Percentiles rank a stretch among this genome's conserved stretches.
Conservation (phyloP, 2,329 filamentous ascomycete species). For the Clonostachys byssicola region DNA sequence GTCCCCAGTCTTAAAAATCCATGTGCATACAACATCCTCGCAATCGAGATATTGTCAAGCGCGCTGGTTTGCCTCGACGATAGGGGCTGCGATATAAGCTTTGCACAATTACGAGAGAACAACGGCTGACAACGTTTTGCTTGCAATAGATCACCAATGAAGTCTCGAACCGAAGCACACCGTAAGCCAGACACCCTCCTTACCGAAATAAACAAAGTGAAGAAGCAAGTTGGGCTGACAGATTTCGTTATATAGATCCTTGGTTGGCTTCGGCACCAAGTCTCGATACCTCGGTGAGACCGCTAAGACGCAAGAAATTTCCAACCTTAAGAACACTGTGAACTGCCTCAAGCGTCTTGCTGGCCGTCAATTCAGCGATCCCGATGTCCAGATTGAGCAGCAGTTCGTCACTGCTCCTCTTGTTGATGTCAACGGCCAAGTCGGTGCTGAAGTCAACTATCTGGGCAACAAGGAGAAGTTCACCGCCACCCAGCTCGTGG, state of each 20-base stretch:
- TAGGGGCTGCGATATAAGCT: too few species aligned
- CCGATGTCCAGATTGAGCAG: conserved; percentile 90
- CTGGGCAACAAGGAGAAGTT: conserved; percentile 93
- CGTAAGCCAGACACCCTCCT: conserved; percentile 60
- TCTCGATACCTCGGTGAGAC: conserved; percentile 90
- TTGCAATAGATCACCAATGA: conserved; percentile 87
- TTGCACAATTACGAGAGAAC: too few species aligned
- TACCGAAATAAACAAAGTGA: not conserved
- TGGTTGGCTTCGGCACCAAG: conserved; percentile 94
- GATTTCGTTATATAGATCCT: conserved; percentile 51
- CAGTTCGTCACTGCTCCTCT: conserved; percentile 83
- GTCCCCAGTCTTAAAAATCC: conserved; percentile 1
- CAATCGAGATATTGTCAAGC: too few species aligned
- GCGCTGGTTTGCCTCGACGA: too few species aligned
- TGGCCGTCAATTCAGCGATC: conserved; percentile 81
- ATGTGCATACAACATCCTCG: too few species aligned
- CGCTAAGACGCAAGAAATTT: conserved; percentile 98
- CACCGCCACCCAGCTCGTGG: conserved; percentile 87
- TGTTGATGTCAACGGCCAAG: conserved; percentile 88
- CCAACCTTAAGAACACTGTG: conserved; percentile 99
- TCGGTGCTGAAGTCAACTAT: conserved; percentile 91
- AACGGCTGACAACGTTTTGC: not conserved
- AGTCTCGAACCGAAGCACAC: conserved; percentile 95
- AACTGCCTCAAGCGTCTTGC: conserved; percentile 86
- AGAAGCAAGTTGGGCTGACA: too few species aligned